Evolutionary conservation across 306 rosid species (phyloP).

Genomic region (Prunus dulcis): DNA sequence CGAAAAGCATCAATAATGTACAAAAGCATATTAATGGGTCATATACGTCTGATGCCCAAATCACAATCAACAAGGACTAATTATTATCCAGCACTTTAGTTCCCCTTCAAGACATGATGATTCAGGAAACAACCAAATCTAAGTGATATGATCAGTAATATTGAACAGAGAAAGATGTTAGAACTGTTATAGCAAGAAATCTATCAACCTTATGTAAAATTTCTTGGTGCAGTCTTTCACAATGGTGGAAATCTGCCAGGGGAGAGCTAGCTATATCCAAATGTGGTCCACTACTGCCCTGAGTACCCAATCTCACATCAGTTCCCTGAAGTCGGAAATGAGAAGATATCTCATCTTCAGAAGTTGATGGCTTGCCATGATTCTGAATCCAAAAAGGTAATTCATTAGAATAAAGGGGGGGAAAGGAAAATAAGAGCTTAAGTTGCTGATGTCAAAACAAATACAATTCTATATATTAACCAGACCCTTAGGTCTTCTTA

Average conservation of each 20-base stretch:
- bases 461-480: no score
- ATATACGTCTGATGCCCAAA: neutral
- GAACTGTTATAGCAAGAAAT: conserved; percentile 14
- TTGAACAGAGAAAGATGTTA: neutral
- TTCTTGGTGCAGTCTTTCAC: conserved; percentile 75
- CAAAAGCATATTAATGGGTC: neutral
- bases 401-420: conserved; percentile 10
- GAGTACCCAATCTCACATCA: conserved; percentile 60
- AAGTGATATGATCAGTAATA: neutral
- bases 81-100: neutral
- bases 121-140: neutral
- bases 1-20: neutral
- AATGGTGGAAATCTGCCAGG: conserved; percentile 67
- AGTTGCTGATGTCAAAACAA: no score
- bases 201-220: conserved; percentile 48
- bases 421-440: no score
- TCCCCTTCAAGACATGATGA: neutral
- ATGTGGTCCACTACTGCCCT: conserved; percentile 42
- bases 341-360: conserved; percentile 47
- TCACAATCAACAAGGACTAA: neutral
- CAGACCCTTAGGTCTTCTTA: no score
- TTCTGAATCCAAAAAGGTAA: conserved; percentile 47
- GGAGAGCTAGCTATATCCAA: conserved; percentile 61
- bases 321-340: conserved; percentile 28
- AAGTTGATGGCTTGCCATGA: conserved; percentile 32